Conservation (phyloP, 352 stramenopile species). For the Phytophthora multivora region DNA sequence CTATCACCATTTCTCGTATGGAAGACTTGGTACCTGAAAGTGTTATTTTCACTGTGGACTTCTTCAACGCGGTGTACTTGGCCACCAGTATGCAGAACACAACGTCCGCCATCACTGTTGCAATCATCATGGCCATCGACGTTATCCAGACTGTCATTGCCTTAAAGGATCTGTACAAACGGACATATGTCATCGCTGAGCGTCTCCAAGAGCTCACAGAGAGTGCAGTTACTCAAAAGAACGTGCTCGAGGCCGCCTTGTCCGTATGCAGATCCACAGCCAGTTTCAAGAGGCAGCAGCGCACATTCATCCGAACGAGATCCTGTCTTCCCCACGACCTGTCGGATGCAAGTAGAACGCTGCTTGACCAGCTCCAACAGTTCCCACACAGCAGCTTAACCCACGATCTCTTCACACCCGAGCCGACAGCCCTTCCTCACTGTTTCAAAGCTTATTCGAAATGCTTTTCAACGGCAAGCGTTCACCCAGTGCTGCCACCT, state of each 20-base stretch:
- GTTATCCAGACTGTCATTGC: neutral
- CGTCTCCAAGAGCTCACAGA: neutral
- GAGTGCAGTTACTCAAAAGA: neutral
- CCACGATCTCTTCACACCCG: too few species aligned
- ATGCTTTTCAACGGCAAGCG: neutral
- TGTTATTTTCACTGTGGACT: constrained; percentile 14
- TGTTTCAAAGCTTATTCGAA: neutral
- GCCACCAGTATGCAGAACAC: constrained; percentile 18
- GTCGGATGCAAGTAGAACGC: neutral
- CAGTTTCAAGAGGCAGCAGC: neutral
- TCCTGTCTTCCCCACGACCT: neutral
- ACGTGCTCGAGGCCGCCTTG: neutral
- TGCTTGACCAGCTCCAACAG: neutral
- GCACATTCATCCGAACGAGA: neutral
- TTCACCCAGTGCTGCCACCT: too few species aligned
- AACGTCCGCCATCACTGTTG: constrained; percentile 1
- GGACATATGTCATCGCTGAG: neutral
- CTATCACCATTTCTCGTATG: neutral
- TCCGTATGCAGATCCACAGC: neutral
- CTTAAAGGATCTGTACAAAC: neutral
- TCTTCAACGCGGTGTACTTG: constrained; percentile 23
- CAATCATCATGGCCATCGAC: constrained; percentile 19
- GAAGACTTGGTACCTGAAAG: constrained; percentile 5
- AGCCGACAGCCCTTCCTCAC: too few species aligned
- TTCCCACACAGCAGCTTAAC: too few species aligned